phyloP scores from a whole-genome alignment of 495 filamentous ascomycete species.

The Penicillium bovifimosum region DNA sequence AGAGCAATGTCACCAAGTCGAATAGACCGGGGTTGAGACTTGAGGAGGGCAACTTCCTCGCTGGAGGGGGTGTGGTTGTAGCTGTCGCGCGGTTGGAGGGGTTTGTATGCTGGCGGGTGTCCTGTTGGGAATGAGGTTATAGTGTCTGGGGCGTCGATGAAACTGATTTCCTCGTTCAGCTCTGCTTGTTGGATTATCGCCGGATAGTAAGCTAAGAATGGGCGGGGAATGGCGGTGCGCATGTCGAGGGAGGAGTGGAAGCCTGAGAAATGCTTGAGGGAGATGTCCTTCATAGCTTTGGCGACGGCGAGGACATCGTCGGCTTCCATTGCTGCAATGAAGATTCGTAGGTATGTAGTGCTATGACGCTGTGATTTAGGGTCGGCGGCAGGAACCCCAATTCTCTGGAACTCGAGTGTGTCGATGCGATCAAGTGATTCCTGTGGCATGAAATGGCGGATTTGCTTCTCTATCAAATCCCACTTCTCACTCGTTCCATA shows the following conservation, averaged over 20 bases:
- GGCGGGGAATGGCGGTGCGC: conserved; percentile 24
- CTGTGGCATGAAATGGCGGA: conserved; percentile 18
- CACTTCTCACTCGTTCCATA: conserved; percentile 39
- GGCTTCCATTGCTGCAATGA: conserved; percentile 12
- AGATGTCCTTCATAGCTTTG: conserved; percentile 19
- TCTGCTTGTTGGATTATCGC: conserved; percentile 22
- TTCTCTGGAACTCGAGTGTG: conserved; percentile 29
- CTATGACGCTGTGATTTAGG: conserved; percentile 19
- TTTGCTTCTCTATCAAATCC: conserved; percentile 38
- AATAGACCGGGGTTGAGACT: not conserved
- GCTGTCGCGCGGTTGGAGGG: conserved; percentile 12
- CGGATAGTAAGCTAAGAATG: conserved; percentile 32
- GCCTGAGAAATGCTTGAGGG: conserved; percentile 33
- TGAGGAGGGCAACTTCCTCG: not conserved
- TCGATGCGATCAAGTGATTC: conserved; percentile 16
- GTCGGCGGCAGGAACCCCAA: conserved; percentile 22
- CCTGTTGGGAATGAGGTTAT: conserved; percentile 11
- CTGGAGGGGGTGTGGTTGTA: conserved; percentile 10
- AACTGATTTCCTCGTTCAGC: conserved; percentile 20
- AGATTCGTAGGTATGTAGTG: conserved; percentile 32
- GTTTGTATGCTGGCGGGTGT: conserved; percentile 13
- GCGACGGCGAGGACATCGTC: conserved; percentile 12
- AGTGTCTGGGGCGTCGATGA: conserved; percentile 3
- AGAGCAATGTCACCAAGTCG: conserved; percentile 38
- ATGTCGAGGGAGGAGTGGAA: conserved; percentile 27